phyloP scores from a whole-genome alignment of 208 protist species.

The Naegleria fowleri region DNA sequence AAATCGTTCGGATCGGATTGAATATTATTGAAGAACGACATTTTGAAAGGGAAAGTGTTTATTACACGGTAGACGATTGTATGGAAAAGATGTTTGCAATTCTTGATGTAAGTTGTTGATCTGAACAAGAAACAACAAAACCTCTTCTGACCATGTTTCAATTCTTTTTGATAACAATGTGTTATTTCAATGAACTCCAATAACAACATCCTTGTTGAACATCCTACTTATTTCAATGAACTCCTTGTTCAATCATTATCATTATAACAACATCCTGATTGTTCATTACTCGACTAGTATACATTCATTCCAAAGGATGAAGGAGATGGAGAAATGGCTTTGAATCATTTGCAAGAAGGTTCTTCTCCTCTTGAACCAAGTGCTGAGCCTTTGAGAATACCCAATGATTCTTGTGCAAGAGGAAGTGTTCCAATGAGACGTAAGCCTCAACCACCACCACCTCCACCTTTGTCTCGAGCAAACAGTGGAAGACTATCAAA shows the following conservation, averaged over 20 bases:
- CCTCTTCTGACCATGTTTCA: no score
- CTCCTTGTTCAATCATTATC: no score
- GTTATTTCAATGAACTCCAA: no score
- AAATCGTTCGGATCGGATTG: not conserved
- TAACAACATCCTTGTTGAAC: no score
- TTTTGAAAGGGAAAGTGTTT: not conserved
- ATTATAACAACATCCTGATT: no score
- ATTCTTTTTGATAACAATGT: no score
- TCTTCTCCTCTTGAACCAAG: not conserved
- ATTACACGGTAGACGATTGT: not conserved
- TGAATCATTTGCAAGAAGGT: not conserved
- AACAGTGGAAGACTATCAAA: no score
- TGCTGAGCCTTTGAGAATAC: not conserved
- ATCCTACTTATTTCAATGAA: no score
- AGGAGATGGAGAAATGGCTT: not conserved
- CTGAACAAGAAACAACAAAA: no score
- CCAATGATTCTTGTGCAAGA: not conserved
- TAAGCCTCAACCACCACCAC: not conserved
- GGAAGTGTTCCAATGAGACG: not conserved
- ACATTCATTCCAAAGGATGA: not conserved
- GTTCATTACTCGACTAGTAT: no score
- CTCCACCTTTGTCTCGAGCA: no score
- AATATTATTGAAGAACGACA: not conserved
- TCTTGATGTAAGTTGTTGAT: not conserved
- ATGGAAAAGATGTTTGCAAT: not conserved